Base-by-base conservation (phyloP, 2,329 filamentous ascomycete species). In the Aspergillus sp. region DNA sequence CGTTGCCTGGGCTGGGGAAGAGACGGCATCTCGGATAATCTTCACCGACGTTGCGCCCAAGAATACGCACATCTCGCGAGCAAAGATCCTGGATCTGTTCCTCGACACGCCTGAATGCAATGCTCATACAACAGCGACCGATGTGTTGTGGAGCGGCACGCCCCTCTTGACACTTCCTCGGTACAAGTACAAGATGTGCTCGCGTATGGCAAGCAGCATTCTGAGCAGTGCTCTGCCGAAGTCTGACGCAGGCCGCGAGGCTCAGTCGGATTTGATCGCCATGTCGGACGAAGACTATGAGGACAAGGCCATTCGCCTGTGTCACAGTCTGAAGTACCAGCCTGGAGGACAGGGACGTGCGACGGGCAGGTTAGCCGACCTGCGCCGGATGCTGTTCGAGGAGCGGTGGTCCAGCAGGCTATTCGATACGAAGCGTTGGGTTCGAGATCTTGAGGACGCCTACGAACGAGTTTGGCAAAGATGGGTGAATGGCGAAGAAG, bases 121-220 rank as follows among this genome's bases (percentile, higher is more conserved):
- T 72, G 95, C 93, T 1, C 95, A 99, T 75, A 99, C 95, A 1
- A 99, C 95, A 1, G 95, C 95, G 2, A 96, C 95, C 11, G 95
- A 99, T 71, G 90, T 98, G 1, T 82, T 99, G 6, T 99, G 95
- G 95, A 96, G 91, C 55, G 96, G 93, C 68, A 98, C 95, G 0
- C 95, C 95, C 5, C 81, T 99, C 21, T 82, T 99, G 27, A 99
- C 95, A 0, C 82, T 95, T 30, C 93, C 95, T 10, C 86, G 95
- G 38, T 97, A 98, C 75, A 86, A 90, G 54, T 97, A 97, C 79
- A 99, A 99, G 78, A 99, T 99, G 95, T 99, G 95, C 77, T 96
- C 92, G 47, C 90, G 95, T 57, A 99, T 99, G 90, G 95, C 94
- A 6, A 93, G 95, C 6, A 96, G 92, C 10, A 98, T 99, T 59